phyloP scores from a whole-genome alignment of 345 rosid species.

The Eucalyptus camaldulensis region DNA sequence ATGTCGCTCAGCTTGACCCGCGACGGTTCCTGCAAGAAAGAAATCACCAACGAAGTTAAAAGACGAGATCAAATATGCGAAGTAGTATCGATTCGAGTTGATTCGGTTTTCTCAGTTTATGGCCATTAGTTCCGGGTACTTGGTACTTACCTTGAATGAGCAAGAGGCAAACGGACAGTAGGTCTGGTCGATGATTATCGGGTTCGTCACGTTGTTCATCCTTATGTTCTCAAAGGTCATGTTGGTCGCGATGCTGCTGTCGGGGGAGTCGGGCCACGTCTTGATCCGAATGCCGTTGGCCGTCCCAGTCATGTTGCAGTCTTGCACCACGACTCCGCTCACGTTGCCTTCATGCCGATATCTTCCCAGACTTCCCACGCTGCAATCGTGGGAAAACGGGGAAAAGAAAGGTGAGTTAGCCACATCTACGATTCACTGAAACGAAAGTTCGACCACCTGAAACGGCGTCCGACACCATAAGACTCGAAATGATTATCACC shows the following conservation, averaged over 20 bases:
- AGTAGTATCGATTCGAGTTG: background rate
- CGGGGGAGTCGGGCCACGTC: conserved; percentile 52
- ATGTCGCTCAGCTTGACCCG: conserved; percentile 12
- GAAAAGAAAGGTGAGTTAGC: background rate
- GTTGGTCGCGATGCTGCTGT: conserved; percentile 39
- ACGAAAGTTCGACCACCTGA: background rate
- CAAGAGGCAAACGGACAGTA: conserved; percentile 45
- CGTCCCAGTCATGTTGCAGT: conserved; percentile 31
- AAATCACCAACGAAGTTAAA: background rate
- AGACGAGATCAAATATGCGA: background rate
- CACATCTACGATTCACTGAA: background rate
- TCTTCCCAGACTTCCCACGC: conserved; percentile 53
- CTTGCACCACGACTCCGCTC: conserved; percentile 31
- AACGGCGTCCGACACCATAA: background rate
- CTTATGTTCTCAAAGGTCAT: conserved; percentile 42
- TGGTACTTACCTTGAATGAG: conserved; percentile 10
- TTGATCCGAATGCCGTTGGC: conserved; percentile 48
- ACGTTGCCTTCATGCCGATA: conserved; percentile 38
- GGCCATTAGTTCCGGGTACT: background rate
- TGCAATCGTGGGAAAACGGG: background rate
- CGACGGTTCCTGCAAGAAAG: conserved; percentile 5
- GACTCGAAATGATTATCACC: background rate
- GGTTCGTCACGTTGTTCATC: conserved; percentile 41
- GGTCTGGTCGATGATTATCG: conserved; percentile 45
- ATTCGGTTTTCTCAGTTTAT: background rate